Conservation (phyloP, 73 alveolate species). For the Symbiodinium natans region DNA sequence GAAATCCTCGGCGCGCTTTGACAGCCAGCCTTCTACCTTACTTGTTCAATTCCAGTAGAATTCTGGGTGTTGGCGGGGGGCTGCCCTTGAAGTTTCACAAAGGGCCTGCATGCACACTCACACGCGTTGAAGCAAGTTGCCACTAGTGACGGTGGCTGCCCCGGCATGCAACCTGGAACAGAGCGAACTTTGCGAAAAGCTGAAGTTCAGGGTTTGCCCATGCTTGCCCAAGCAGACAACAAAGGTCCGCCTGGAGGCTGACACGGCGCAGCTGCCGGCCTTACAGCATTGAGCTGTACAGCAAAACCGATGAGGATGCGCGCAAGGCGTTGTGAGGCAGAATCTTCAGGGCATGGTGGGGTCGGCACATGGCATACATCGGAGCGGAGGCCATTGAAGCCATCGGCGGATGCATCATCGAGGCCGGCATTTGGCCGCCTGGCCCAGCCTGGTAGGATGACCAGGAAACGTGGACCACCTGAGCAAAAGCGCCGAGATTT, state of each 20-base stretch:
- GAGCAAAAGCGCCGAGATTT: no score
- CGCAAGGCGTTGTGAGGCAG: neutral
- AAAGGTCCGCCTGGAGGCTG: neutral
- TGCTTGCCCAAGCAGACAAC: no score
- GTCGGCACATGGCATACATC: neutral
- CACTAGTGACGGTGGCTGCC: neutral
- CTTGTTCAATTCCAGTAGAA: neutral
- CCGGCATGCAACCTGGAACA: neutral
- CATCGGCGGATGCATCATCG: neutral
- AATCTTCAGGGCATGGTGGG: neutral
- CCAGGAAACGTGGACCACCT: neutral
- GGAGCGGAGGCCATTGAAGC: neutral
- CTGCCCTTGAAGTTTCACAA: neutral
- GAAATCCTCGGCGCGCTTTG: constrained; percentile 61
- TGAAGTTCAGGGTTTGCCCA: neutral
- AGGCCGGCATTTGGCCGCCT: constrained; percentile 4
- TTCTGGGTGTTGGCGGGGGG: neutral
- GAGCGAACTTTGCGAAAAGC: neutral
- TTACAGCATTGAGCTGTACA: no score
- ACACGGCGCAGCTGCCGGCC: neutral
- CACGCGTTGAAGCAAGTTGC: neutral
- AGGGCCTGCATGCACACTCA: no score
- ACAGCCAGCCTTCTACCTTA: constrained; percentile 74
- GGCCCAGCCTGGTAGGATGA: neutral
- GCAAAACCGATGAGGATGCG: no score